These are phyloP conservation scores for Yamadazyma kanchanaburiensis DNA, from an alignment of 1,139 yeast species.

Conservation along the genomic window DNA sequence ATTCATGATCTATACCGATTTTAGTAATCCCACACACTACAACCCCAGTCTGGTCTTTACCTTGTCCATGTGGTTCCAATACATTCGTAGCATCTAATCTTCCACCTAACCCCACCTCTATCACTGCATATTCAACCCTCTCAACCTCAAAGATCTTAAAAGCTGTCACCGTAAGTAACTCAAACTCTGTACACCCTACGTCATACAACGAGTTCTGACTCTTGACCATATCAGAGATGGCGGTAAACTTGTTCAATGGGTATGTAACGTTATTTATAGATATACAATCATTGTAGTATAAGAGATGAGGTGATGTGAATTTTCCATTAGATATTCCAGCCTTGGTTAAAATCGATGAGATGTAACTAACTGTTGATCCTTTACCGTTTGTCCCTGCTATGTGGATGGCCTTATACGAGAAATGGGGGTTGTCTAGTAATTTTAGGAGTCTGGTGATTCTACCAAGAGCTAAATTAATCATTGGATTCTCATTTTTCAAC, in stretches of 20 bases:
- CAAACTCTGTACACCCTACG: constrained; percentile 83
- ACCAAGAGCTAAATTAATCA: constrained; percentile 58
- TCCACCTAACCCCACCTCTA: constrained; percentile 94
- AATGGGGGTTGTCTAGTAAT: constrained; percentile 68
- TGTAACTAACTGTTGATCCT: constrained; percentile 82
- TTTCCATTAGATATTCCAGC: constrained; percentile 60
- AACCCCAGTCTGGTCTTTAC: constrained; percentile 32
- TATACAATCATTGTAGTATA: constrained; percentile 72
- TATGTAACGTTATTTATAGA: constrained; percentile 61
- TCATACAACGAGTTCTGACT: constrained; percentile 28
- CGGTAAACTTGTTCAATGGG: constrained; percentile 40
- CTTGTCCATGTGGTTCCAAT: constrained; percentile 24
- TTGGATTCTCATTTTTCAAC: neutral
- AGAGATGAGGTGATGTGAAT: constrained; percentile 84
- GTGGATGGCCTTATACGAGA: constrained; percentile 61
- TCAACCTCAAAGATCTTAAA: constrained; percentile 63
- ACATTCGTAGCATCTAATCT: constrained; percentile 83
- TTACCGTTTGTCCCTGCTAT: constrained; percentile 95
- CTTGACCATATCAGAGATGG: constrained; percentile 39
- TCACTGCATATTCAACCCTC: constrained; percentile 65
- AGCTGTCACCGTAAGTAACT: constrained; percentile 78
- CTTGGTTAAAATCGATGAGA: constrained; percentile 57
- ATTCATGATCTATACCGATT: constrained; percentile 82
- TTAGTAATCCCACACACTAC: constrained; percentile 75
- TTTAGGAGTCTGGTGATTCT: constrained; percentile 56